Conservation (phyloP, 2,329 filamentous ascomycete genomes). For the Penicillium rolfsii region DNA sequence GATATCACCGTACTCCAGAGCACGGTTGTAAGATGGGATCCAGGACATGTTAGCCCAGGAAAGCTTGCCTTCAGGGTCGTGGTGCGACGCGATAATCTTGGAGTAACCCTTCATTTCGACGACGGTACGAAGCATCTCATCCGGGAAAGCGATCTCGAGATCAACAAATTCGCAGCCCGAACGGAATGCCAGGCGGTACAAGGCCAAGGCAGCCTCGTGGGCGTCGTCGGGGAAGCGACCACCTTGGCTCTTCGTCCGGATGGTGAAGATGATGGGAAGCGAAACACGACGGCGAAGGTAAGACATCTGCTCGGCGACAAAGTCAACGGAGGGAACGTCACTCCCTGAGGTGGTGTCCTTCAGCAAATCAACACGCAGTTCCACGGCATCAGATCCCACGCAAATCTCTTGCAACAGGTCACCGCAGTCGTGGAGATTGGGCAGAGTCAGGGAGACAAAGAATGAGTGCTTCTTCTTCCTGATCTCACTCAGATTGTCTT, state of each 20-base stretch:
- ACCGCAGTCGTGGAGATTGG: conserved; percentile 67
- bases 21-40: conserved; percentile 86
- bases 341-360: conserved; percentile 66
- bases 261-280: conserved; percentile 87
- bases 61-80: conserved; percentile 76
- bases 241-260: conserved; percentile 83
- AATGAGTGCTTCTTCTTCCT: conserved; percentile 74
- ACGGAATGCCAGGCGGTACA: conserved; percentile 78
- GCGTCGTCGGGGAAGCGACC: conserved; percentile 82
- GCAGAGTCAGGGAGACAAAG: conserved; percentile 88
- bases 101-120: conserved; percentile 71
- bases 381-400: conserved; percentile 88
- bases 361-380: conserved; percentile 89
- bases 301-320: conserved; percentile 79
- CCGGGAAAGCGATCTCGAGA: conserved; percentile 83
- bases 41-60: conserved; percentile 94
- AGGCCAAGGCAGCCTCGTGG: conserved; percentile 67
- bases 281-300: conserved; percentile 72
- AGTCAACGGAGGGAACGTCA: conserved; percentile 69
- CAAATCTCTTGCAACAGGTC: conserved; percentile 71
- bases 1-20: conserved; percentile 85
- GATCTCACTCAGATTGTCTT: conserved; percentile 58
- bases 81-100: conserved; percentile 91
- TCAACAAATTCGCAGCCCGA: conserved; percentile 92
- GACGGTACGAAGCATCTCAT: conserved; percentile 71